phyloP scores from a whole-genome alignment of 352 stramenopile genomes.

The Phytophthora litchii region DNA sequence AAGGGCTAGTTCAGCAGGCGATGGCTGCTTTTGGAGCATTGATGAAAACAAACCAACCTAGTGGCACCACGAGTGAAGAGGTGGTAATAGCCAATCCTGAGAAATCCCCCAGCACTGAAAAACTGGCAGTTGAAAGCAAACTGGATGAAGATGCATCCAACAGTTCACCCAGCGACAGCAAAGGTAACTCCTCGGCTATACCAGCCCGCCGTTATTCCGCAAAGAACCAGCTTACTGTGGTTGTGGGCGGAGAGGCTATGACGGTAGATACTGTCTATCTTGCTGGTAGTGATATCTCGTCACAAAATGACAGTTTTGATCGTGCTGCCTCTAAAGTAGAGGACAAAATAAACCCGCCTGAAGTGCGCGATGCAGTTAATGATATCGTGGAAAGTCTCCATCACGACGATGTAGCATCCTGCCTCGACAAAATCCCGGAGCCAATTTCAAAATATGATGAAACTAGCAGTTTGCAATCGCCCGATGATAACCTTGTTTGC shows the following conservation, averaged over 20 bases:
- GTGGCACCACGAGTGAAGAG: not conserved
- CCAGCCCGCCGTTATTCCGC: slow-evolving; percentile 25
- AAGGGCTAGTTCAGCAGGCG: slow-evolving; percentile 59
- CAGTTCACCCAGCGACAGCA: not conserved
- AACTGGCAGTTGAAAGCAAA: not conserved
- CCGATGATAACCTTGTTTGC: not conserved
- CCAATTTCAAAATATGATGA: not conserved
- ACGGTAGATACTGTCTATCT: slow-evolving; percentile 1
- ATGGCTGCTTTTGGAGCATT: slow-evolving; percentile 35
- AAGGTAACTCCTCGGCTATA: slow-evolving; percentile 1
- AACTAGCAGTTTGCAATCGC: not conserved
- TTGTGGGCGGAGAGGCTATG: slow-evolving; percentile 18
- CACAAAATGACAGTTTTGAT: not conserved
- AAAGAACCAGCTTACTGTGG: slow-evolving; percentile 36
- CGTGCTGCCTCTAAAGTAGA: not conserved
- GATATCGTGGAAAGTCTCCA: slow-evolving; percentile 10
- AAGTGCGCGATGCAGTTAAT: slow-evolving; percentile 10
- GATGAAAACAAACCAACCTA: not conserved
- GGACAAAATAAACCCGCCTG: not conserved
- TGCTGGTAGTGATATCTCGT: not conserved
- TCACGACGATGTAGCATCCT: slow-evolving; percentile 3
- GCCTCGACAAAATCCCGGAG: not conserved
- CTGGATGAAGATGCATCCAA: not conserved
- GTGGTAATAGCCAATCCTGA: not conserved
- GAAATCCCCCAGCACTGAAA: not conserved